phyloP scores from a whole-genome alignment of 1,284 basidiomycete genomes.

The Papiliotrema terrestris region DNA sequence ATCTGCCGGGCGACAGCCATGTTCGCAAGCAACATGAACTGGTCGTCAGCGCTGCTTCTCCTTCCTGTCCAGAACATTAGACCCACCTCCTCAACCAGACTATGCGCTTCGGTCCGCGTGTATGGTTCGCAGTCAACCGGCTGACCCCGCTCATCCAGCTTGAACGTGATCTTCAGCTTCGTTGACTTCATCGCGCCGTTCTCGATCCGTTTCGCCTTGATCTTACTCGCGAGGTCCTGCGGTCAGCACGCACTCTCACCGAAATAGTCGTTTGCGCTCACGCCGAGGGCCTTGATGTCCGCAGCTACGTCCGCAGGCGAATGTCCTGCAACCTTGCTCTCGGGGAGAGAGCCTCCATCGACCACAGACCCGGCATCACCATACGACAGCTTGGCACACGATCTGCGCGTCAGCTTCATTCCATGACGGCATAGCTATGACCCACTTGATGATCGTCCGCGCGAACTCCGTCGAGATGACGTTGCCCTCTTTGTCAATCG shows the following conservation, averaged over 20 bases:
- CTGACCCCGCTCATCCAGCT: conserved; percentile 74
- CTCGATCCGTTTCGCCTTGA: conserved; percentile 72
- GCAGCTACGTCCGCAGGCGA: conserved; percentile 60
- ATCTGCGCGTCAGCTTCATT: conserved; percentile 53
- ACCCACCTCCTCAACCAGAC: conserved; percentile 80
- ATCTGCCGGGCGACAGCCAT: conserved; percentile 86
- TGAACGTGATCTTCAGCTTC: conserved; percentile 71
- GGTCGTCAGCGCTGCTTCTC: conserved; percentile 1
- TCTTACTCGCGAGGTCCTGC: conserved; percentile 62
- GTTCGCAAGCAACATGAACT: conserved; percentile 95
- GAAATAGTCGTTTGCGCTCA: conserved; percentile 19
- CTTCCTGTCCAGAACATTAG: neutral
- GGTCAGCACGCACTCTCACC: neutral
- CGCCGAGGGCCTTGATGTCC: conserved; percentile 70
- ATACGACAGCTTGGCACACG: conserved; percentile 82
- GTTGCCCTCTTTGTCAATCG: conserved; percentile 75
- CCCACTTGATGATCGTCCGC: conserved; percentile 83
- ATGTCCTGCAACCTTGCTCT: conserved; percentile 58
- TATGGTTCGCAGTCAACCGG: conserved; percentile 75
- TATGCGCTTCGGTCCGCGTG: conserved; percentile 67
- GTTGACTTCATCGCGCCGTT: conserved; percentile 75
- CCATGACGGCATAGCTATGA: conserved; percentile 4
- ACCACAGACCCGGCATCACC: conserved; percentile 75
- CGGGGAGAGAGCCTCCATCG: conserved; percentile 63
- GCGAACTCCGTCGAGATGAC: conserved; percentile 87